phyloP scores from a whole-genome alignment of 345 rosid species.

The Odontarrhena argentea region DNA sequence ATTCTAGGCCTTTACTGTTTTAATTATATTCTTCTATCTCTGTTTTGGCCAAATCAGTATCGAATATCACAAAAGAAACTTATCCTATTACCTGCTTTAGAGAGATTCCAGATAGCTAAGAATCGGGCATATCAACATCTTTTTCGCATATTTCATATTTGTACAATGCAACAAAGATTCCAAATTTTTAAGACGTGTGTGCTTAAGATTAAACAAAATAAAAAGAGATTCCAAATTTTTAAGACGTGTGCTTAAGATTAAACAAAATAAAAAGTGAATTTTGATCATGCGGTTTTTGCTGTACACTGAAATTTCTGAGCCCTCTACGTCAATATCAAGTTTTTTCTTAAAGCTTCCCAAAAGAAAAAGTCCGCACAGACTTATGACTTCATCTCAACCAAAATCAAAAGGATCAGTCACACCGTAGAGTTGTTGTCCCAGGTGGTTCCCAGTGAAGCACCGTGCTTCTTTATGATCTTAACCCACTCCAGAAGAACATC shows the following conservation, averaged over 20 bases:
- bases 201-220: no score
- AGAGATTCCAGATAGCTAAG: constrained; percentile 3
- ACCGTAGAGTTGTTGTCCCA: constrained; percentile 31
- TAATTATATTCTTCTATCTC: neutral
- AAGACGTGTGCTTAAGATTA: no score
- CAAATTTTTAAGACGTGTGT: no score
- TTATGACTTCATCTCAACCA: neutral
- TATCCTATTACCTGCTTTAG: neutral
- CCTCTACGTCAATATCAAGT: neutral
- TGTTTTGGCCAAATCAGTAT: neutral
- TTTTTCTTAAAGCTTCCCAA: neutral
- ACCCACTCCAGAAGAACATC: constrained; percentile 72
- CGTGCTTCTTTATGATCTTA: constrained; percentile 67
- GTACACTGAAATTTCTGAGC: no score
- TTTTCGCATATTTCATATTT: neutral
- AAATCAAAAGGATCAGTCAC: constrained; percentile 24
- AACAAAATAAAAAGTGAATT: no score
- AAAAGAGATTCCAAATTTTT: no score
- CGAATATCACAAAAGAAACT: constrained; percentile 6
- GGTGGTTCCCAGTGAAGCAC: constrained; percentile 63
- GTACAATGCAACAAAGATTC: no score
- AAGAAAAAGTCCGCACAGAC: neutral
- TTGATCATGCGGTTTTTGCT: no score
- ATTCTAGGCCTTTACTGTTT: neutral
- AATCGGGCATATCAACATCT: neutral